Percentiles rank a stretch among this genome's conserved stretches.
These are phyloP conservation scores for Kazachstania sp. DNA, from an alignment of 1,139 yeast species.

Conservation along the genomic window DNA sequence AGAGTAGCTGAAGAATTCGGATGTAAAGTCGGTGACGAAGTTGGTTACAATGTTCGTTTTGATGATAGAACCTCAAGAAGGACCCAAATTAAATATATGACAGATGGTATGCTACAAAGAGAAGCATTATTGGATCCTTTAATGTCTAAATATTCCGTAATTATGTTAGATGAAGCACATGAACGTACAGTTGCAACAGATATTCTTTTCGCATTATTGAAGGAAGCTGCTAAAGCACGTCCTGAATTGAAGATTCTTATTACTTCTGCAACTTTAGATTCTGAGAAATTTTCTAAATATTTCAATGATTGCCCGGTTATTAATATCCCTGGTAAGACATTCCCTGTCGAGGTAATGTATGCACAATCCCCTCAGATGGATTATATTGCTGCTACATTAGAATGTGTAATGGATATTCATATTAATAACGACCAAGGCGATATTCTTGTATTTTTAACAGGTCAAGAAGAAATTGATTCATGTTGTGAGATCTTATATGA, in stretches of 20 bases:
- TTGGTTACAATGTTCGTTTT: slow-evolving; percentile 82
- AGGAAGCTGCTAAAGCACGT: slow-evolving; percentile 58
- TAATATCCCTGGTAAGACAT: slow-evolving; percentile 81
- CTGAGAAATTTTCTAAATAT: slow-evolving; percentile 70
- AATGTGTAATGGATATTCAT: slow-evolving; percentile 77
- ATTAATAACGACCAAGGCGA: slow-evolving; percentile 72
- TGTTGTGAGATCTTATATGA: slow-evolving; percentile 69
- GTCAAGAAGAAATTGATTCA: slow-evolving; percentile 89
- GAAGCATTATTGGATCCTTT: slow-evolving; percentile 73
- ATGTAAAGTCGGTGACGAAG: slow-evolving; percentile 60
- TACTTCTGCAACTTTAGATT: slow-evolving; percentile 89
- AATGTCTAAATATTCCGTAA: slow-evolving; percentile 66
- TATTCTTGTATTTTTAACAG: slow-evolving; percentile 76
- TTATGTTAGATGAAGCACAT: slow-evolving; percentile 93
- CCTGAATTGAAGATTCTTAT: slow-evolving; percentile 74
- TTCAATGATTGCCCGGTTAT: slow-evolving; percentile 75
- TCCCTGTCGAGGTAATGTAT: slow-evolving; percentile 74
- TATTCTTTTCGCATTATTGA: slow-evolving; percentile 75
- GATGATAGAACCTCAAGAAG: slow-evolving; percentile 60
- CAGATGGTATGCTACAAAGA: slow-evolving; percentile 89
- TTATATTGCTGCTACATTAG: slow-evolving; percentile 72
- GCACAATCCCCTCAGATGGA: slow-evolving; percentile 78
- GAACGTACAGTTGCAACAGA: slow-evolving; percentile 94
- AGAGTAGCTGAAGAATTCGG: slow-evolving; percentile 88
- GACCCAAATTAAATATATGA: slow-evolving; percentile 75